These are phyloP conservation scores for Juglanconis oblonga DNA, from an alignment of 2,329 filamentous ascomycete genomes.

Conservation along the genomic window DNA sequence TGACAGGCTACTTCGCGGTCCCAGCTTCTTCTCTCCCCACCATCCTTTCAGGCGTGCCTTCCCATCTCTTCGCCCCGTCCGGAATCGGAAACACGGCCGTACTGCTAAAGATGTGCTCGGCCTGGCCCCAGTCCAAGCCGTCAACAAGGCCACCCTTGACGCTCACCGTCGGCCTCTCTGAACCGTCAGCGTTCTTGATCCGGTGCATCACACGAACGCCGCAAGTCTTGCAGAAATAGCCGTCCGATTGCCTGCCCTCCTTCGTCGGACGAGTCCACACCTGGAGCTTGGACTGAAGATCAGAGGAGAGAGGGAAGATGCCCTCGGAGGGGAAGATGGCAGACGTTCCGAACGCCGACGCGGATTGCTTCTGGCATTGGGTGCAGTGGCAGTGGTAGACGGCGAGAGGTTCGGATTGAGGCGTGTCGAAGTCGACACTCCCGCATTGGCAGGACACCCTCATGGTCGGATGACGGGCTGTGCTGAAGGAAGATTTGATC, in stretches of 20 bases:
- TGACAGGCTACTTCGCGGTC: too few species aligned
- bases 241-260: slow-evolving; percentile 30
- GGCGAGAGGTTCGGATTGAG: slow-evolving; percentile 23
- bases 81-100: slow-evolving; percentile 44
- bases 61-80: slow-evolving; percentile 22
- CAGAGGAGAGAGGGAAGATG: slow-evolving; percentile 30
- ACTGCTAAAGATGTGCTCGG: slow-evolving; percentile 43
- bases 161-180: slow-evolving; percentile 33
- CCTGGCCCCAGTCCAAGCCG: slow-evolving; percentile 37
- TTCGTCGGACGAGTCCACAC: slow-evolving; percentile 29
- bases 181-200: slow-evolving; percentile 35
- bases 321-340: slow-evolving; percentile 32
- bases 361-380: slow-evolving; percentile 33
- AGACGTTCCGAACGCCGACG: slow-evolving; percentile 35
- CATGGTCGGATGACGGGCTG: neutral
- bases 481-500: neutral
- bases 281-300: slow-evolving; percentile 24
- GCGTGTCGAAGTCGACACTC: slow-evolving; percentile 28
- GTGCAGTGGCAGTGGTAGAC: slow-evolving; percentile 36
- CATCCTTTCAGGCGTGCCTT: neutral
- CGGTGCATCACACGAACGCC: slow-evolving; percentile 48
- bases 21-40: neutral
- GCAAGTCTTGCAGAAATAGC: slow-evolving; percentile 31
- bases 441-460: slow-evolving; percentile 31
- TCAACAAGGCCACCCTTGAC: slow-evolving; percentile 46